phyloP scores from a whole-genome alignment of 305 asterid species.

The Andrographis paniculata region DNA sequence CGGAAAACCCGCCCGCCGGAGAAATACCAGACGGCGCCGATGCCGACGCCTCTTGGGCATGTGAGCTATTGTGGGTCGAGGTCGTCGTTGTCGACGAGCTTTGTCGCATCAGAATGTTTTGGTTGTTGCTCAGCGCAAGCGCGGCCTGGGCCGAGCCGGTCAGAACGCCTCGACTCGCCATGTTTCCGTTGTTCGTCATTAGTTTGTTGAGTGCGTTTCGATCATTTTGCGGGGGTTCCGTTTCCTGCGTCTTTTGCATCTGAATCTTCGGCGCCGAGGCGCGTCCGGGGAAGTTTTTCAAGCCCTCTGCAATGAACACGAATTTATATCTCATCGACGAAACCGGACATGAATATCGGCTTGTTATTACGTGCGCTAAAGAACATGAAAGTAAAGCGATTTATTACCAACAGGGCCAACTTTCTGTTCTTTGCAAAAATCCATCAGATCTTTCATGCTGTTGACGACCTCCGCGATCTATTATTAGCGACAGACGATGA shows the following conservation, averaged over 20 bases:
- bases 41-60: slow-evolving; percentile 49
- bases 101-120: slow-evolving; percentile 63
- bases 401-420: slow-evolving; percentile 81
- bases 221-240: slow-evolving; percentile 55
- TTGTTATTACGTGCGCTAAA: no score
- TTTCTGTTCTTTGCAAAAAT: slow-evolving; percentile 63
- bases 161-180: slow-evolving; percentile 47
- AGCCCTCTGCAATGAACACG: slow-evolving; percentile 58
- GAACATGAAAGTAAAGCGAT: no score
- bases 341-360: no score
- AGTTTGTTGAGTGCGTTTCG: slow-evolving; percentile 48
- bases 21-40: no score
- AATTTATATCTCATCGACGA: background rate
- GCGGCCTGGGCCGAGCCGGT: slow-evolving; percentile 78
- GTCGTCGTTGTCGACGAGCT: slow-evolving; percentile 73
- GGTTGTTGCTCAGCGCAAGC: slow-evolving; percentile 63
- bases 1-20: slow-evolving; percentile 25
- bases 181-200: slow-evolving; percentile 42
- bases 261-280: slow-evolving; percentile 40
- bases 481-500: no score
- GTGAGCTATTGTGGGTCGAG: slow-evolving; percentile 30
- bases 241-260: slow-evolving; percentile 45
- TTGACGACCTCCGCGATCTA: slow-evolving; percentile 92
- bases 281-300: slow-evolving; percentile 59
- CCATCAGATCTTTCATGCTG: slow-evolving; percentile 97